Evolutionary conservation across 768 basidiomycete genomes (phyloP).

Genomic region (Russula emetica): DNA sequence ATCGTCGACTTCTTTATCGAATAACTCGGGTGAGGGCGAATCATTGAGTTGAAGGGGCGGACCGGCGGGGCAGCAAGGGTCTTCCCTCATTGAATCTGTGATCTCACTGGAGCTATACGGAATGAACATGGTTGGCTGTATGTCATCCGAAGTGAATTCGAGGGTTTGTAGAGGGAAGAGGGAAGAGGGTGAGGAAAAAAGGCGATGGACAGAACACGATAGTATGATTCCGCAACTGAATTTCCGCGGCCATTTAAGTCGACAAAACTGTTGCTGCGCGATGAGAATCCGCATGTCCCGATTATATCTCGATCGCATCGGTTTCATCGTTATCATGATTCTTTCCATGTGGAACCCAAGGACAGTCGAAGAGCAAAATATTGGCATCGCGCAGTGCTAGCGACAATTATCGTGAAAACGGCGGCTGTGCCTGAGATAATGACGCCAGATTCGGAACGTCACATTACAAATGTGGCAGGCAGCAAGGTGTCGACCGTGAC

Average conservation of each 20-base stretch:
- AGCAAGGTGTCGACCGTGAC: no score
- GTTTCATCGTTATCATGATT: no score
- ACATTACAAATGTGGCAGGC: no score
- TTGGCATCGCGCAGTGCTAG: no score
- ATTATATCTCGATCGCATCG: background rate
- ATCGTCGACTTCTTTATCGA: background rate
- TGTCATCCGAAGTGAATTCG: background rate
- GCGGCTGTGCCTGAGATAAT: no score
- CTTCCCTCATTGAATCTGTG: background rate
- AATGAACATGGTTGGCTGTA: background rate
- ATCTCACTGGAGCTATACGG: background rate
- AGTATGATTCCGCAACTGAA: no score
- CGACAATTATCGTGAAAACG: no score
- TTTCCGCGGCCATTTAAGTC: background rate
- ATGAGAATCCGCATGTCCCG: background rate
- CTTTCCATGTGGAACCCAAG: no score
- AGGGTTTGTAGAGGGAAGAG: background rate
- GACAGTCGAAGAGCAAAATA: no score
- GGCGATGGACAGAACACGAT: background rate
- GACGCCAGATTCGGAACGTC: no score
- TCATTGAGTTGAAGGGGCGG: background rate
- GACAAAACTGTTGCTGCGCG: background rate
- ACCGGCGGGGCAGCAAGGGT: background rate
- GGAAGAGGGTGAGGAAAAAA: background rate
- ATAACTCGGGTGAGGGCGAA: background rate